phyloP scores from a whole-genome alignment of 768 basidiomycete genomes.

The Lentinula sp. region DNA sequence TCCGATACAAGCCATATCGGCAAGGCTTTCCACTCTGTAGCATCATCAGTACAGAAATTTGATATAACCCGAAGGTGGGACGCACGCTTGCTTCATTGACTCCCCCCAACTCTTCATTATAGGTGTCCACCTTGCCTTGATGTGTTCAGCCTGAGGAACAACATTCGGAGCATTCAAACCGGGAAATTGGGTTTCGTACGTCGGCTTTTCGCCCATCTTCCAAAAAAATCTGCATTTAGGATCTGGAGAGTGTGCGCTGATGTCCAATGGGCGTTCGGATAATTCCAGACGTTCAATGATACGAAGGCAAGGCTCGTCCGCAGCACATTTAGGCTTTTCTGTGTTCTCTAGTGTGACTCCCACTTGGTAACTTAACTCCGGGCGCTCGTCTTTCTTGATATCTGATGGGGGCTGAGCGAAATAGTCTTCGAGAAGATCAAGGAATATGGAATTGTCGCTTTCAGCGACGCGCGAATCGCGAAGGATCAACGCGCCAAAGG shows the following conservation, averaged over 20 bases:
- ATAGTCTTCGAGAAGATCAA: constrained; percentile 92
- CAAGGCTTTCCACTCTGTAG: constrained; percentile 74
- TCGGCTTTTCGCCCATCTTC: constrained; percentile 71
- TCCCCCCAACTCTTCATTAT: constrained; percentile 84
- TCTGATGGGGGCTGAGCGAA: constrained; percentile 64
- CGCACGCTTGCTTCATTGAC: constrained; percentile 85
- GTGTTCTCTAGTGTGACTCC: constrained; percentile 97
- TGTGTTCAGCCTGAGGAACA: constrained; percentile 52
- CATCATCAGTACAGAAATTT: neutral
- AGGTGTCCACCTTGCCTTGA: constrained; percentile 61
- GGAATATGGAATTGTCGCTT: constrained; percentile 72
- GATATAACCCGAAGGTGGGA: constrained; percentile 2
- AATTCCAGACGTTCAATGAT: constrained; percentile 76
- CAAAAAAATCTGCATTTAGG: constrained; percentile 96
- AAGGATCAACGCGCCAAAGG: constrained; percentile 82
- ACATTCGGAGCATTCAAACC: constrained; percentile 78
- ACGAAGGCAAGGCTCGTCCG: constrained; percentile 73
- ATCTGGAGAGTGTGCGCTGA: constrained; percentile 73
- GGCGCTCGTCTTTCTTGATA: constrained; percentile 73
- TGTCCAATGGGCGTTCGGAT: constrained; percentile 80
- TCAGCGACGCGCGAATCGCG: constrained; percentile 83
- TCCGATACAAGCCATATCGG: constrained; percentile 83
- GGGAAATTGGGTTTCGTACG: constrained; percentile 76
- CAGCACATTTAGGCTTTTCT: constrained; percentile 84
- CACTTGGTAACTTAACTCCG: constrained; percentile 86